These are phyloP conservation scores for Aureobasidium sp. DNA, from an alignment of 2,329 filamentous ascomycete species.

Conservation along the genomic window DNA sequence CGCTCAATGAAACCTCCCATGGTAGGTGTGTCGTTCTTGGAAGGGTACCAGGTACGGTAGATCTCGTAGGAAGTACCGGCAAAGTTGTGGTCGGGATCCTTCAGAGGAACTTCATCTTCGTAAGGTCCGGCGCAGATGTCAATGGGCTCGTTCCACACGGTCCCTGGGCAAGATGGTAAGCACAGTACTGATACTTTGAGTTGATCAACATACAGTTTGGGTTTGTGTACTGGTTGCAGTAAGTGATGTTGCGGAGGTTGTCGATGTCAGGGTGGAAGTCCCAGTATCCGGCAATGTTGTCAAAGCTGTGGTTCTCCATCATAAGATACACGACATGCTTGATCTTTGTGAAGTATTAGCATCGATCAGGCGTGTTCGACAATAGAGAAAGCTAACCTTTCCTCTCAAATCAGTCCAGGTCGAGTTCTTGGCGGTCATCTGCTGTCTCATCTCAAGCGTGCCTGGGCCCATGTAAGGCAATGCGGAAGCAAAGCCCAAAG, in stretches of 20 bases:
- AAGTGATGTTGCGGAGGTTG: slow-evolving; percentile 28
- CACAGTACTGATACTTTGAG: too few relatives aligned
- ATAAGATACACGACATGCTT: slow-evolving; percentile 31
- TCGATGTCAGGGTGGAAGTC: slow-evolving; percentile 33
- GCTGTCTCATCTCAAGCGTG: background rate
- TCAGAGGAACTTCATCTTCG: slow-evolving; percentile 31
- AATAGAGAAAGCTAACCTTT: slow-evolving; percentile 3
- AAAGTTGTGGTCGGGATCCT: slow-evolving; percentile 30
- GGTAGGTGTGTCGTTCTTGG: slow-evolving; percentile 30
- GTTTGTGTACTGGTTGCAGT: slow-evolving; percentile 35
- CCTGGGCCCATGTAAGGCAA: background rate
- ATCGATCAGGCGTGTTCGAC: background rate
- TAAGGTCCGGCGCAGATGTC: slow-evolving; percentile 31
- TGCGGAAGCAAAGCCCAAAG: slow-evolving; percentile 1
- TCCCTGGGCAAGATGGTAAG: slow-evolving; percentile 11
- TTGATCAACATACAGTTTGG: slow-evolving; percentile 26
- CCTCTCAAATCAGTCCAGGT: slow-evolving; percentile 8
- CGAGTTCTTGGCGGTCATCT: background rate
- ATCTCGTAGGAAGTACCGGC: slow-evolving; percentile 30
- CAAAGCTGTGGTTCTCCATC: slow-evolving; percentile 35
- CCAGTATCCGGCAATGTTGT: slow-evolving; percentile 36
- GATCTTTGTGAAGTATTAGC: slow-evolving; percentile 17
- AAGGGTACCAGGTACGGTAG: slow-evolving; percentile 32
- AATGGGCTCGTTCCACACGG: slow-evolving; percentile 31
- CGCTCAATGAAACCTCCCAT: slow-evolving; percentile 36